Evolutionary conservation across 371 early-diverging fungal genomes (phyloP).

Genomic region (Lichtheimia corymbifera): DNA sequence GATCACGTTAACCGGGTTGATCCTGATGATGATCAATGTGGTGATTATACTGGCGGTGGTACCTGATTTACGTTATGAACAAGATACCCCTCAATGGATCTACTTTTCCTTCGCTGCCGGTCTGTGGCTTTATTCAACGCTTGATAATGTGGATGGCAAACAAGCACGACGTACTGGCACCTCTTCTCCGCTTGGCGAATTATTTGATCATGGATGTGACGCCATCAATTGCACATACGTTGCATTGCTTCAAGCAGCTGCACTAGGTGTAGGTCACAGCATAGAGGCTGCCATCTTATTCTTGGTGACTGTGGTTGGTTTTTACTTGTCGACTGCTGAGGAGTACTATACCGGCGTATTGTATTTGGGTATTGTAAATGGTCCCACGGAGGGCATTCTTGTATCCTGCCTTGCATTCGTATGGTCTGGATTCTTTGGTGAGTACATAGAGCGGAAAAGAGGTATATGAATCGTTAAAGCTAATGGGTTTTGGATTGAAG

Average conservation of each 20-base stretch:
- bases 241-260: slow-evolving; percentile 80
- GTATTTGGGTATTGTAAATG: slow-evolving; percentile 91
- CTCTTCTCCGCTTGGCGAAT: slow-evolving; percentile 94
- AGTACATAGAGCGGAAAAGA: not conserved
- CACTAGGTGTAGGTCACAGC: slow-evolving; percentile 77
- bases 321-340: slow-evolving; percentile 94
- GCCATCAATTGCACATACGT: slow-evolving; percentile 89
- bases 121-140: slow-evolving; percentile 93
- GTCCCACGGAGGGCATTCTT: slow-evolving; percentile 95
- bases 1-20: slow-evolving; percentile 95
- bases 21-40: slow-evolving; percentile 83
- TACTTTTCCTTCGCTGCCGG: slow-evolving; percentile 86
- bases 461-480: not conserved
- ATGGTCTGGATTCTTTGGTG: slow-evolving; percentile 69
- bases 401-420: slow-evolving; percentile 69
- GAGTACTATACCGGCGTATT: slow-evolving; percentile 94
- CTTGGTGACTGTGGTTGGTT: slow-evolving; percentile 74
- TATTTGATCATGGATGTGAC: slow-evolving; percentile 93
- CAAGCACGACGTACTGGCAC: slow-evolving; percentile 84
- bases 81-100: slow-evolving; percentile 82
- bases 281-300: slow-evolving; percentile 66
- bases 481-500: slow-evolving; percentile 18
- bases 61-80: slow-evolving; percentile 65
- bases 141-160: slow-evolving; percentile 98
- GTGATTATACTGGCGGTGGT: slow-evolving; percentile 68